Base-by-base conservation (phyloP, 2,329 filamentous ascomycete genomes). In the Aspergillus viridinutans region DNA sequence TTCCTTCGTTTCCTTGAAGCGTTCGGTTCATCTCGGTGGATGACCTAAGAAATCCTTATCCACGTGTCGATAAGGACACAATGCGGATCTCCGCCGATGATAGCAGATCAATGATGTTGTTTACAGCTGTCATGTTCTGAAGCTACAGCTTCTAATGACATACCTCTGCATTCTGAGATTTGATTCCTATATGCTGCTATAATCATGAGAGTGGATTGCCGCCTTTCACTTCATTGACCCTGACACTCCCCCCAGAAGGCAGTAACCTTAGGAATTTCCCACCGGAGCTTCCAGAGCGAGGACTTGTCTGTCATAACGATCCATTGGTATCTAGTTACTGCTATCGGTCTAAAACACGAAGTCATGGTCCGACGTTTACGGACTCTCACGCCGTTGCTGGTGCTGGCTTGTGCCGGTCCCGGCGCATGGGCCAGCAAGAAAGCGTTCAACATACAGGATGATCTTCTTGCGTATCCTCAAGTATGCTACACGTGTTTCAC, bases 401-500 rank as follows among this genome's bases (percentile, higher is more conserved):
- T 67, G 23, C 56, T 76, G 55, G 65, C 68, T 20, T 71, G 64
- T 54, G 67, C 67, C 26, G 64, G 62, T 25, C 66, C 72, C 4
- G 63, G 62, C 50, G 77, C 76, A 54, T 72, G 81, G 57, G 82
- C 81, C 49, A 82, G 74, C 65, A 81, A 83, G 66, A 81, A 81
- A 63, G 75, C 80, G 21, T 96, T 96, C 78, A 96, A 88, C 76
- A 89, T 96, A 56, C 87, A 94, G 68, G 90, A 96, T 70, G 92
- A 97, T 71, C 74, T 96, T 52, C 82, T 96, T 56, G 91, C 91
- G 20, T 91, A 89, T 74, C 92, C 92, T 10, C 90, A 94, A 82
- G 90, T 93, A 80, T 61, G 79, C 50, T 29, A 42, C 14, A 17
- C 12, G 5, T 32, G 29, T 50, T 49, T 25, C 26, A 43, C 45